Base-by-base conservation (phyloP, 2,329 filamentous ascomycete species). In the Domatiomyces globalis region DNA sequence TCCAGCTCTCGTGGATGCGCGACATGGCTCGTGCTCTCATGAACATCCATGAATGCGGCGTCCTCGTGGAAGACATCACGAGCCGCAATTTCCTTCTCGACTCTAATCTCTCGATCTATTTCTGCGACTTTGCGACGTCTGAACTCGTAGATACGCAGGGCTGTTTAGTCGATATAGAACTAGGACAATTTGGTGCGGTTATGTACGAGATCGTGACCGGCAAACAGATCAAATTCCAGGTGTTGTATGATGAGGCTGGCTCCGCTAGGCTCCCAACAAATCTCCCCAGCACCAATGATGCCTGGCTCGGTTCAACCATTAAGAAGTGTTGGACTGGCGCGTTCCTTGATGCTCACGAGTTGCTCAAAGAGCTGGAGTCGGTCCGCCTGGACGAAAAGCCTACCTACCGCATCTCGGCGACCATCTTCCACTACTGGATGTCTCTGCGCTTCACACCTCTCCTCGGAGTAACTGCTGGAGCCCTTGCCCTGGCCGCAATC, bases 101-200 rank as follows among this genome's bases (percentile, higher is more conserved):
- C 49, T 45, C 56, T 15, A 51, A 64, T 55, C 48, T 65, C 12
- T 59, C 56, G 2, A 39, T 65, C 29, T 62, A 63, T 50, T 43
- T 65, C 18, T 60, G 59, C 48, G 62, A 65, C 52, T 64, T 65
- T 50, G 49, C 59, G 1, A 58, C 63, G 39, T 55, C 55, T 27
- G 57, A 63, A 8, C 52, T 51, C 12, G 56, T 54, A 5, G 58
- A 64, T 51, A 59, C 63, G 22, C 50, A 56, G 27, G 63, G 60
- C 27, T 64, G 54, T 49, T 59, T 60, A 2, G 57, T 58, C 10
- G 53, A 57, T 19, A 63, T 57, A 10, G 62, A 66, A 50, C 61
- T 67, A 43, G 61, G 60, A 2, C 58, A 60, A 18, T 56, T 66
- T 17, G 63, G 62, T 6, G 52, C 59, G 27, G 63, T 65, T n/a